Percentiles rank a stretch among this genome's conserved stretches.
Evolutionary conservation across 495 filamentous ascomycete genomes (phyloP).

Genomic region (Aspergillus ellipticus): DNA sequence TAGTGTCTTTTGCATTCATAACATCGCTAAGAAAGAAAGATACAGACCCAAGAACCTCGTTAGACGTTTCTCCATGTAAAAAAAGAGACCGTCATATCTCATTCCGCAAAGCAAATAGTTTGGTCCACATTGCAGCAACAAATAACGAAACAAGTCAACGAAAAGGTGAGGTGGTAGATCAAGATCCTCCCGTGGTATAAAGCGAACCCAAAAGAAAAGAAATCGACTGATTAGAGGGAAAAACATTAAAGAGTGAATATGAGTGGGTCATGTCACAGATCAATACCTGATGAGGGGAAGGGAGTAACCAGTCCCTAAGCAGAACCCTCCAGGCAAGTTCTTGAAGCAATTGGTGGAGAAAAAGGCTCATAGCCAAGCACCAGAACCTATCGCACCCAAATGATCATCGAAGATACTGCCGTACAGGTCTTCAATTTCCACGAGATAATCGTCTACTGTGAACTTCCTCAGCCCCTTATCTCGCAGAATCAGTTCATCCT

Average conservation of each 20-base stretch:
- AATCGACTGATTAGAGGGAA: constrained; percentile 2
- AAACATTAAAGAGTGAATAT: constrained; percentile 23
- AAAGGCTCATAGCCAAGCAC: constrained; percentile 40
- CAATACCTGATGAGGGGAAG: neutral
- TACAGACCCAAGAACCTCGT: constrained; percentile 3
- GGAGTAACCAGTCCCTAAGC: constrained; percentile 22
- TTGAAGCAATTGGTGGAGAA: neutral
- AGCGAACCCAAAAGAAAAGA: constrained; percentile 9
- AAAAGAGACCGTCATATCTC: constrained; percentile 9
- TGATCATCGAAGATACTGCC: constrained; percentile 47
- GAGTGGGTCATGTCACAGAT: constrained; percentile 21
- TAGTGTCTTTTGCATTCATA: neutral
- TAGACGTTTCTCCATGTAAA: neutral
- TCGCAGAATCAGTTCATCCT: constrained; percentile 65
- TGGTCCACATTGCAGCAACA: constrained; percentile 4
- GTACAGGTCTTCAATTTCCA: constrained; percentile 72
- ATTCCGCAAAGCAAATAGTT: constrained; percentile 2
- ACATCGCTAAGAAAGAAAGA: neutral
- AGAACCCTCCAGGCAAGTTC: neutral
- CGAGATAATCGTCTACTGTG: constrained; percentile 75
- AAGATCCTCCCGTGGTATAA: constrained; percentile 21
- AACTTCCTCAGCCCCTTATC: constrained; percentile 70
- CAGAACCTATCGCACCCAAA: constrained; percentile 33
- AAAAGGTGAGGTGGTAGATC: constrained; percentile 7
- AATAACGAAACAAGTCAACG: constrained; percentile 3